These are phyloP conservation scores for Panaeolus papilionaceus DNA, from an alignment of 768 basidiomycete genomes.

Conservation along the genomic window DNA sequence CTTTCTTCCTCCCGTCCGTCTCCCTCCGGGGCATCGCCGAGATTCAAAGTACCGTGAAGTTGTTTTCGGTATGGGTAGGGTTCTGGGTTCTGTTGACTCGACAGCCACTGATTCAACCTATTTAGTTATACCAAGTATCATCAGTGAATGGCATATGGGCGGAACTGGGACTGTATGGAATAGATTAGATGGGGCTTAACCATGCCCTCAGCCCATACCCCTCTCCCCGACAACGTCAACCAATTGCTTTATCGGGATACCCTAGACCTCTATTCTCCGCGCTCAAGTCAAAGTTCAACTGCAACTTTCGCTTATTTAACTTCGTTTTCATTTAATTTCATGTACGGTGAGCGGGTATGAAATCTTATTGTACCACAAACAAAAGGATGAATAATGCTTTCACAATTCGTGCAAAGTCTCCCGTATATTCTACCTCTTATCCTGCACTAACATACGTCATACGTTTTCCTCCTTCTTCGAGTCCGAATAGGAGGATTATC, in stretches of 20 bases:
- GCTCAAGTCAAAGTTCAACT: not conserved
- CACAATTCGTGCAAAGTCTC: no score
- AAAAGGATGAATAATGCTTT: not conserved
- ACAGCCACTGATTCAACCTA: not conserved
- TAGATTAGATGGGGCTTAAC: not conserved
- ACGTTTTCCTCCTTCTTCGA: no score
- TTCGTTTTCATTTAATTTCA: not conserved
- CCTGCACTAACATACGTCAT: no score
- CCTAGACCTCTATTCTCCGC: conserved; percentile 12
- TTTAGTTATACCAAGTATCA: not conserved
- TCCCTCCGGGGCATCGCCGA: conserved; percentile 12
- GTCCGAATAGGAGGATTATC: no score
- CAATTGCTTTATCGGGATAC: conserved; percentile 12
- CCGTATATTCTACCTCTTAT: no score
- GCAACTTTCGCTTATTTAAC: not conserved
- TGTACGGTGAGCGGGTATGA: not conserved
- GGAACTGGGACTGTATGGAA: not conserved
- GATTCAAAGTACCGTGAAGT: not conserved
- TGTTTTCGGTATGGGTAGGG: not conserved
- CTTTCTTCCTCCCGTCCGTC: conserved; percentile 11
- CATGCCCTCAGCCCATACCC: conserved; percentile 14
- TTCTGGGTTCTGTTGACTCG: conserved; percentile 6
- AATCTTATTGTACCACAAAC: not conserved
- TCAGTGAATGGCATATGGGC: not conserved
- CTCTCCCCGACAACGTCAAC: conserved; percentile 10